A percentile compares a stretch with the other conserved stretches of the same genome.
These are phyloP conservation scores for Sicyos edulis DNA, from an alignment of 306 rosid genomes.

Conservation along the genomic window DNA sequence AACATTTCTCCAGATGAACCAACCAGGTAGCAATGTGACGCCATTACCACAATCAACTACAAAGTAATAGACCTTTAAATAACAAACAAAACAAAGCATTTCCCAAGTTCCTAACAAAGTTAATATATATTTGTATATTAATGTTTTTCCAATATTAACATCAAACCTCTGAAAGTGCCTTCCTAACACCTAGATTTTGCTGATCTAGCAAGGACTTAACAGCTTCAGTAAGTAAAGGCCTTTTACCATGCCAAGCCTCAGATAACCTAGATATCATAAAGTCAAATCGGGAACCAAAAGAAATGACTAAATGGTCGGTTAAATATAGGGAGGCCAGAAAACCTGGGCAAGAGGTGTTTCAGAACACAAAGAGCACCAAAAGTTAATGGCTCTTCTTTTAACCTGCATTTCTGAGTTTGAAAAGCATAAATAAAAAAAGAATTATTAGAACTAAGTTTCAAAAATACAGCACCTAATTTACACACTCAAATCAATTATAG, in stretches of 20 bases:
- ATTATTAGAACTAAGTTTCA: constrained; percentile 14
- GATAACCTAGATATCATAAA: constrained; percentile 51
- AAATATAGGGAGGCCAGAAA: constrained; percentile 20
- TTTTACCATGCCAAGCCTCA: constrained; percentile 86
- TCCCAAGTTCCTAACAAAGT: not conserved
- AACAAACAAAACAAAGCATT: constrained; percentile 23
- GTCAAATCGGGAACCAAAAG: constrained; percentile 29
- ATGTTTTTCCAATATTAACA: not conserved
- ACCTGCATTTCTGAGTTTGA: constrained; percentile 67
- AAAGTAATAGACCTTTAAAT: constrained; percentile 22
- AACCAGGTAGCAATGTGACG: constrained; percentile 89
- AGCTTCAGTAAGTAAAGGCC: constrained; percentile 68
- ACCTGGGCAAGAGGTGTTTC: constrained; percentile 97
- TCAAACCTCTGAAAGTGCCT: constrained; percentile 80
- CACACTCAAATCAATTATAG: not conserved
- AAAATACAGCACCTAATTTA: not conserved
- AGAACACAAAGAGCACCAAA: constrained; percentile 75
- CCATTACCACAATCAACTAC: constrained; percentile 95
- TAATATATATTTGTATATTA: not conserved
- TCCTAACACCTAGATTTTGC: constrained; percentile 63
- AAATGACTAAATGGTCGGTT: constrained; percentile 16
- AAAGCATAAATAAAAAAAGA: constrained; percentile 15
- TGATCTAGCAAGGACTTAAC: constrained; percentile 77
- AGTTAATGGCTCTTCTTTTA: constrained; percentile 78
- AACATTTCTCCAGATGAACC: constrained; percentile 92